These are phyloP conservation scores for Yarrowia sp. DNA, from an alignment of 805 yeast species.

Conservation along the genomic window DNA sequence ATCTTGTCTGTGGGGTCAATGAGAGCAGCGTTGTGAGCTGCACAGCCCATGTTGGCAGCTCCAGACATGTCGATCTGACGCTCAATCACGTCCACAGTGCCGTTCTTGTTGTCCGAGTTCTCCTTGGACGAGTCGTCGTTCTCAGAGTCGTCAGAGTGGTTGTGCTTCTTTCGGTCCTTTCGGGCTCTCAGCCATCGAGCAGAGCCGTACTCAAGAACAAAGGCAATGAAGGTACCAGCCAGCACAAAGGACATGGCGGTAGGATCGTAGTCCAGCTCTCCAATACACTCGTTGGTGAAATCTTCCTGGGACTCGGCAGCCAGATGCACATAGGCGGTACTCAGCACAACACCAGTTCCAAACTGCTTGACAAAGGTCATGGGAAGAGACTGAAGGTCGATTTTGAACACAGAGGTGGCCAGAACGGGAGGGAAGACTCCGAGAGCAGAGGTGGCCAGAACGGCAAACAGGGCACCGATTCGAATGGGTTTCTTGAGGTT, in stretches of 20 bases:
- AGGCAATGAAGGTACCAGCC: slow-evolving; percentile 57
- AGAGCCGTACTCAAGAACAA: slow-evolving; percentile 60
- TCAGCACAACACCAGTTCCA: slow-evolving; percentile 84
- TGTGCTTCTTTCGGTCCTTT: slow-evolving; percentile 39
- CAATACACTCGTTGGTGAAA: slow-evolving; percentile 64
- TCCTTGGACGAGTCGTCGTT: neutral
- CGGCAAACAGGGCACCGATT: slow-evolving; percentile 51
- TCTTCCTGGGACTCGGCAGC: slow-evolving; percentile 71
- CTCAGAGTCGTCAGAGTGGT: slow-evolving; percentile 16
- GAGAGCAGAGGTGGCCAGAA: slow-evolving; percentile 50
- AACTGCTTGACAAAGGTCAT: slow-evolving; percentile 68
- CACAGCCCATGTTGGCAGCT: slow-evolving; percentile 17
- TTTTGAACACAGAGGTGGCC: slow-evolving; percentile 43
- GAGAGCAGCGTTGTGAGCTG: slow-evolving; percentile 59
- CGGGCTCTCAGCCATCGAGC: slow-evolving; percentile 55
- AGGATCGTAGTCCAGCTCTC: slow-evolving; percentile 61
- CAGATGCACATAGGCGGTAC: slow-evolving; percentile 81
- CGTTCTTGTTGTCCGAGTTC: neutral
- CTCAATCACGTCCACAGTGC: neutral
- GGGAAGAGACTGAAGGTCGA: slow-evolving; percentile 36
- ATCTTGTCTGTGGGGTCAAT: slow-evolving; percentile 47
- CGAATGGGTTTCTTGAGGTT: slow-evolving; percentile 49
- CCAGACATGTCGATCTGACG: slow-evolving; percentile 3
- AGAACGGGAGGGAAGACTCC: slow-evolving; percentile 52
- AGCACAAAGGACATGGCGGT: slow-evolving; percentile 63